phyloP scores from a whole-genome alignment of 2,329 filamentous ascomycete genomes.

The Paecilomyces sp. region DNA sequence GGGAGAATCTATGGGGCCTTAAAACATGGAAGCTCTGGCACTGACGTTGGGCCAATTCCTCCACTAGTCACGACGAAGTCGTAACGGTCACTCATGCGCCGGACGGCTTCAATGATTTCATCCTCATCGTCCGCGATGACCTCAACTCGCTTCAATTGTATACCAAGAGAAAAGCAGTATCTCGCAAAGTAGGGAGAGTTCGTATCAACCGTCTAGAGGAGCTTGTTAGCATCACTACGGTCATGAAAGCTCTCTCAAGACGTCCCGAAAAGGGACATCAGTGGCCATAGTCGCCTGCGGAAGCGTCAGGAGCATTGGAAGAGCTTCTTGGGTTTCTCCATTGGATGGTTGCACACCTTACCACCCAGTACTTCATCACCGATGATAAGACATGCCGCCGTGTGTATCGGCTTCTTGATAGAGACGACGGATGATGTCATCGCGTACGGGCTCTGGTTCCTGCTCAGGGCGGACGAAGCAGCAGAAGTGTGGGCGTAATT shows the following conservation, averaged over 20 bases:
- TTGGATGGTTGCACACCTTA: constrained; percentile 55
- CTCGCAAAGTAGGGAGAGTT: constrained; percentile 60
- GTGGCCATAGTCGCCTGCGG: not conserved
- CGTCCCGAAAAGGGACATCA: not conserved
- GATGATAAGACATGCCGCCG: constrained; percentile 87
- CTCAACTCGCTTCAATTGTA: constrained; percentile 75
- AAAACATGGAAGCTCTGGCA: constrained; percentile 7
- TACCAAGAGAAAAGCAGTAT: constrained; percentile 58
- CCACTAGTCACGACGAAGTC: constrained; percentile 95
- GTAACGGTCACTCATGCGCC: constrained; percentile 79
- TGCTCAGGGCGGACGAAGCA: constrained; percentile 13
- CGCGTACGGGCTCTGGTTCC: constrained; percentile 13
- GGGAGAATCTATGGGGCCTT: not conserved
- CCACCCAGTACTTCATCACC: constrained; percentile 95
- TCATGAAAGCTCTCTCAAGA: not conserved
- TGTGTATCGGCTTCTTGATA: constrained; percentile 61
- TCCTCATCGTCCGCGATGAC: constrained; percentile 88
- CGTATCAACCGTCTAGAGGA: constrained; percentile 53
- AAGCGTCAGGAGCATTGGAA: not conserved
- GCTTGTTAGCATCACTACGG: not conserved
- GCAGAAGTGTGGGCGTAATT: constrained; percentile 45
- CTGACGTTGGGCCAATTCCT: constrained; percentile 90
- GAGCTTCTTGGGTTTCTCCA: not conserved
- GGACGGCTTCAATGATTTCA: constrained; percentile 82
- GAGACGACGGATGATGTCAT: constrained; percentile 38